Evolutionary conservation across 257 asterid species (phyloP).

Genomic region (Ballota nigra): DNA sequence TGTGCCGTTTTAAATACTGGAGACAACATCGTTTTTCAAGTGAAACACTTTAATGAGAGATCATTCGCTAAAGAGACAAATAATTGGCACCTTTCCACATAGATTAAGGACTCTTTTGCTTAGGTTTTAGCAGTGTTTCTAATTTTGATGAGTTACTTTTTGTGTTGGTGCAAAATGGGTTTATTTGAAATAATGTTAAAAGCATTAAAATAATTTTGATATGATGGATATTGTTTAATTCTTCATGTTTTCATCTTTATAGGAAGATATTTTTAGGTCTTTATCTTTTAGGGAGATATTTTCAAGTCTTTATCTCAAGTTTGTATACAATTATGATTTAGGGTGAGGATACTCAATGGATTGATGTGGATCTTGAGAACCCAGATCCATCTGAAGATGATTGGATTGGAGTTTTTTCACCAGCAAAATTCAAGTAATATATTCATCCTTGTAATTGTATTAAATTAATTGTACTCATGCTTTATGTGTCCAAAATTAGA

Average conservation of each 20-base stretch:
- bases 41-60: too few species aligned
- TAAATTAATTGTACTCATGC: not conserved
- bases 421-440: conserved; percentile 31
- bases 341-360: conserved; percentile 49
- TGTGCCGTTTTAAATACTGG: too few species aligned
- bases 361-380: conserved; percentile 28
- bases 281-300: too few species aligned
- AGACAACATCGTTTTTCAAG: too few species aligned
- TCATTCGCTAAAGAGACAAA: too few species aligned
- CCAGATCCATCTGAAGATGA: conserved; percentile 44
- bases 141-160: too few species aligned
- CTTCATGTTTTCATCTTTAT: not conserved
- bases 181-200: not conserved
- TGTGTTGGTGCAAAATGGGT: too few species aligned
- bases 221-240: not conserved
- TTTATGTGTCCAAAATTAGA: not conserved
- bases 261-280: too few species aligned
- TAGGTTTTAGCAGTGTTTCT: too few species aligned
- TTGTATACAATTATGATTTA: not conserved
- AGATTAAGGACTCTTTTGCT: too few species aligned
- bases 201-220: not conserved
- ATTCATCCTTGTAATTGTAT: not conserved
- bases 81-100: too few species aligned
- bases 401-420: conserved; percentile 48
- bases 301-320: too few species aligned